Percentiles rank a stretch among this genome's conserved stretches.
Conservation (phyloP, 2,329 filamentous ascomycete genomes). For the Talaromyces piceae region DNA sequence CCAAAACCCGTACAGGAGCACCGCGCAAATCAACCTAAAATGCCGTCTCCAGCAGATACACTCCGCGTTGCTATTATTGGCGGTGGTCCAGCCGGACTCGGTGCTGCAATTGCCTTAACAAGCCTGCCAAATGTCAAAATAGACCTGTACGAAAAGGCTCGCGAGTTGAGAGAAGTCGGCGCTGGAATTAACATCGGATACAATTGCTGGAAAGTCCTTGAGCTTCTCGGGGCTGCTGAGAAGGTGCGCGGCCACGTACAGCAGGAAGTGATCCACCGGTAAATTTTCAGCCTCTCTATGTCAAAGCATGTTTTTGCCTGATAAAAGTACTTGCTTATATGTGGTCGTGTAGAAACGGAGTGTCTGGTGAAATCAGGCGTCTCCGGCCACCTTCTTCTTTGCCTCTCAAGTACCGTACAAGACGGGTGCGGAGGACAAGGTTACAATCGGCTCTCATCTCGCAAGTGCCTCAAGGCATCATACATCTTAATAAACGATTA, state of each 20-base stretch:
- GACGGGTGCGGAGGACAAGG: constrained; percentile 3
- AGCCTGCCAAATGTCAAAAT: not conserved
- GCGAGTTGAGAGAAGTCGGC: constrained; percentile 5
- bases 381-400: not conserved
- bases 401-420: constrained; percentile 2
- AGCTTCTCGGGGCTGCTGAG: constrained; percentile 4
- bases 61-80: constrained; percentile 3
- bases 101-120: constrained; percentile 4
- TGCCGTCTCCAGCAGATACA: not conserved
- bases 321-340: not conserved
- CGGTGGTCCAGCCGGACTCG: constrained; percentile 3
- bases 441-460: constrained; percentile 1
- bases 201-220: constrained; percentile 5
- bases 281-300: not conserved
- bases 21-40: not conserved
- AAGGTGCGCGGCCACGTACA: not conserved
- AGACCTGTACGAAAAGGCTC: constrained; percentile 4
- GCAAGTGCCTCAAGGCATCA: not conserved
- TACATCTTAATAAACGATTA: constrained; percentile 5
- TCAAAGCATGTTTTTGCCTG: not conserved
- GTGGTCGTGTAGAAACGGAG: not conserved
- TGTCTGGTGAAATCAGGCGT: not conserved
- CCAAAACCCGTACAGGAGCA: not conserved
- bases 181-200: constrained; percentile 4
- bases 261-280: constrained; percentile 1